Evolutionary conservation across 1,284 basidiomycete species (phyloP).

Genomic region (Melampsora larici-populina): DNA sequence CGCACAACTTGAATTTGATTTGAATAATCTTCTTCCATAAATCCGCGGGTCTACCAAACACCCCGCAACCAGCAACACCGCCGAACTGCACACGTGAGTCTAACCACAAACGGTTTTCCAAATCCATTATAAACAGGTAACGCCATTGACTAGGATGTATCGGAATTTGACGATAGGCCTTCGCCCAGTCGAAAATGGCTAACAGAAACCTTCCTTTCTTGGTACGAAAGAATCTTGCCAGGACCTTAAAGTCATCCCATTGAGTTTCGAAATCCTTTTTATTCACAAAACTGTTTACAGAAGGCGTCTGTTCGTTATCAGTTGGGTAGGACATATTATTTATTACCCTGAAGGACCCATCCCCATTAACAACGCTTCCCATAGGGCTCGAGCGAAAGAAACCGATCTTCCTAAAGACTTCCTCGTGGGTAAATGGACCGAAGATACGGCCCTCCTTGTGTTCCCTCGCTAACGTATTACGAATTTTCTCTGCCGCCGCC

Average conservation of each 20-base stretch:
- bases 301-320: neutral
- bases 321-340: neutral
- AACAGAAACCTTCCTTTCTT: too few relatives aligned
- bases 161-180: too few relatives aligned
- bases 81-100: neutral
- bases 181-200: neutral
- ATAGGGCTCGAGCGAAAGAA: too few relatives aligned
- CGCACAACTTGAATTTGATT: neutral
- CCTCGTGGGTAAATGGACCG: too few relatives aligned
- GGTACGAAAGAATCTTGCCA: neutral
- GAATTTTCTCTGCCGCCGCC: too few relatives aligned
- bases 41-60: neutral
- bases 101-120: neutral
- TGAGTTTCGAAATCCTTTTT: too few relatives aligned
- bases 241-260: conserved; percentile 4
- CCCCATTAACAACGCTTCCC: too few relatives aligned
- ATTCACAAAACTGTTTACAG: neutral
- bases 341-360: neutral
- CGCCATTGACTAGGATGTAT: too few relatives aligned
- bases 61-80: conserved; percentile 5
- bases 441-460: too few relatives aligned
- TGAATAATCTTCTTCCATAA: neutral
- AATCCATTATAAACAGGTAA: neutral
- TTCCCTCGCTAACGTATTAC: too few relatives aligned
- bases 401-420: too few relatives aligned